Percentiles rank a stretch among this genome's conserved stretches.
Conservation (phyloP, 305 asterid genomes). For the Coffea humblotiana region DNA sequence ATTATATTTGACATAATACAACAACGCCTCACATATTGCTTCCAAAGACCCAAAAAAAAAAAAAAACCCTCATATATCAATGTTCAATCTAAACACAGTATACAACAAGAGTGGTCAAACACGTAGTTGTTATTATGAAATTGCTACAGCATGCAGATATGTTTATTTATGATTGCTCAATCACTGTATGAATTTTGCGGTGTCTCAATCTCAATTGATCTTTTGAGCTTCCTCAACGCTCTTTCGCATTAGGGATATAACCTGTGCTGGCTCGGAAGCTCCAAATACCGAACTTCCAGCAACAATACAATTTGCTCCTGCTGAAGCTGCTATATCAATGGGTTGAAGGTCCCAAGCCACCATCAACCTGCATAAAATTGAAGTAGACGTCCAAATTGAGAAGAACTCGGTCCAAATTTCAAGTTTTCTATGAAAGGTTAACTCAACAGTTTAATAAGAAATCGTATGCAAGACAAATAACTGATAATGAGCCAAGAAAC, state of each 20-base stretch:
- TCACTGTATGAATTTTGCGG: background rate
- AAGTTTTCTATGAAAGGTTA: background rate
- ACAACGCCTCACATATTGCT: no score
- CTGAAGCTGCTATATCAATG: constrained; percentile 63
- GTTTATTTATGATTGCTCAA: background rate
- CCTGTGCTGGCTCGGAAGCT: constrained; percentile 68
- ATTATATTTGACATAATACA: no score
- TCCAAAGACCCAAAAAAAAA: no score
- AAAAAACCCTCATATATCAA: no score
- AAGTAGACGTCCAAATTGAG: background rate
- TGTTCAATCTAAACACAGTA: no score
- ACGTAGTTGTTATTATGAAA: background rate
- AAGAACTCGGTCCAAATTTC: background rate
- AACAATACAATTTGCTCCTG: constrained; percentile 84
- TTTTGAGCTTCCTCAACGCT: constrained; percentile 49
- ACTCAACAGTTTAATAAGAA: background rate
- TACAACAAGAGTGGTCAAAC: no score
- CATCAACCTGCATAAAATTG: constrained; percentile 59
- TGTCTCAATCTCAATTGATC: constrained; percentile 12
- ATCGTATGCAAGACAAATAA: no score
- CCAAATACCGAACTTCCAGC: constrained; percentile 86
- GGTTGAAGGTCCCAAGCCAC: constrained; percentile 87
- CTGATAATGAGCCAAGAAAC: background rate
- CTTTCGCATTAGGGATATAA: constrained; percentile 49
- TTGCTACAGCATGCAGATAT: background rate